Percentiles rank a stretch among this genome's conserved stretches.
Evolutionary conservation across 116 monocot species (phyloP).

Genomic region (Zostera marina): DNA sequence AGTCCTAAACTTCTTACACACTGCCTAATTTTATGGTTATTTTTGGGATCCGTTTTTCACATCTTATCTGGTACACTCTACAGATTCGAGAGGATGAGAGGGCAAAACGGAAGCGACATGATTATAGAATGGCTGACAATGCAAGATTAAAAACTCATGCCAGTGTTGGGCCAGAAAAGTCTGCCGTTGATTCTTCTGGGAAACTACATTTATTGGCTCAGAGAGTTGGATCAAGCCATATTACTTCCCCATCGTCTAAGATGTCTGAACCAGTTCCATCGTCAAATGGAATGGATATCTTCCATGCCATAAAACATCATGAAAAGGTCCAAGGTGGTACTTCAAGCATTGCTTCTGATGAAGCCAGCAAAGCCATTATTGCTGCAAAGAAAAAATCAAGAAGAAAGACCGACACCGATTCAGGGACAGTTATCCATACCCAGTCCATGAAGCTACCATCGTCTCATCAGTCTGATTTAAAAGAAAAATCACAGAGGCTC

Average conservation of each 20-base stretch:
- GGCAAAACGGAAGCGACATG: slow-evolving; percentile 54
- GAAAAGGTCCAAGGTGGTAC: slow-evolving; percentile 18
- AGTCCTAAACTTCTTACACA: too few relatives aligned
- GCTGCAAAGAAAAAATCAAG: slow-evolving; percentile 48
- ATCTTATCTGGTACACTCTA: neutral
- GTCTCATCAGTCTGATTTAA: slow-evolving; percentile 3
- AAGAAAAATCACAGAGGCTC: slow-evolving; percentile 2
- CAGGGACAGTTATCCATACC: slow-evolving; percentile 8
- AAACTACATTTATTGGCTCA: slow-evolving; percentile 11
- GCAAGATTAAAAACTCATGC: slow-evolving; percentile 10
- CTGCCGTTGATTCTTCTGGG: slow-evolving; percentile 8
- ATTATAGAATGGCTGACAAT: slow-evolving; percentile 16
- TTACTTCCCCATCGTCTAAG: slow-evolving; percentile 11
- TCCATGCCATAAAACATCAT: slow-evolving; percentile 14
- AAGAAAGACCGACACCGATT: slow-evolving; percentile 52
- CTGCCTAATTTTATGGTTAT: too few relatives aligned
- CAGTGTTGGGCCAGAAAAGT: slow-evolving; percentile 18
- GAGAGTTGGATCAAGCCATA: slow-evolving; percentile 13
- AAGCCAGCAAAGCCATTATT: slow-evolving; percentile 13
- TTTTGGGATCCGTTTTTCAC: neutral
- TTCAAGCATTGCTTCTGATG: slow-evolving; percentile 12
- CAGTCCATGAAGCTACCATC: neutral
- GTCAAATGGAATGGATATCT: slow-evolving; percentile 17
- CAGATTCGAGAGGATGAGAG: slow-evolving; percentile 58
- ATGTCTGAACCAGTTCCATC: slow-evolving; percentile 10